Base-by-base conservation (phyloP, 176 grass and related monocot genomes). In the Oryza punctata region DNA sequence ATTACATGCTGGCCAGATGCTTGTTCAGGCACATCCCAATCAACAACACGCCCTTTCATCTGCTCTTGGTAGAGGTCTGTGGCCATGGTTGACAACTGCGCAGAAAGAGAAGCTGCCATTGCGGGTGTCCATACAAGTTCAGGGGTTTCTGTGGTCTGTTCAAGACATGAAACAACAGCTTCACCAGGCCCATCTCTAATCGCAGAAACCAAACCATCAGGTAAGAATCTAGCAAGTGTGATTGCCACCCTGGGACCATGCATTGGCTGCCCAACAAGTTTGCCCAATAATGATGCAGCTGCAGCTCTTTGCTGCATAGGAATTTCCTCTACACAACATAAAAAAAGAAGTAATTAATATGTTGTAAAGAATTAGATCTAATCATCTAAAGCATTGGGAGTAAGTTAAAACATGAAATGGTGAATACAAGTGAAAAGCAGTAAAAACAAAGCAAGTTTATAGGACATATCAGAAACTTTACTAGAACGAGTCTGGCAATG, bases 101-200 rank as follows among this genome's bases (percentile, higher is more conserved):
- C 91, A 81, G 93, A 96, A 63, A 96, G 89, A 88, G 96, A 99
- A 61, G 96, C 77, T 78, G 96, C 93, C 96, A 99, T 99, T 72
- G 93, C 96, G 26, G 96, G 93, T 70, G 96, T 99, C 96, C 96
- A 99, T 72, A 99, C 96, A 84, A 99, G 96, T 90, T 99, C 96
- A 59, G 96, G 96, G 72, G 96, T 99, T 91, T 99, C 96, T 47
- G 96, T 96, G 82, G 96, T 96, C 76, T 96, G 93, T 84, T 99
- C 96, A 85, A 99, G 80, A 77, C 83, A 85, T 12, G 87, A 91
- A 84, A 96, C 88, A 18, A 99, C 91, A 70, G 93, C 91, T 91
- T 99, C 96, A 81, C 96, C 96, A 41, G 96, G 96, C 41, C 96
- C 96, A 85, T 99, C 96, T 89, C 86, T 96, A 84, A 99, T 91